phyloP scores from a whole-genome alignment of 106 monocot species.

The Allium sativum region DNA sequence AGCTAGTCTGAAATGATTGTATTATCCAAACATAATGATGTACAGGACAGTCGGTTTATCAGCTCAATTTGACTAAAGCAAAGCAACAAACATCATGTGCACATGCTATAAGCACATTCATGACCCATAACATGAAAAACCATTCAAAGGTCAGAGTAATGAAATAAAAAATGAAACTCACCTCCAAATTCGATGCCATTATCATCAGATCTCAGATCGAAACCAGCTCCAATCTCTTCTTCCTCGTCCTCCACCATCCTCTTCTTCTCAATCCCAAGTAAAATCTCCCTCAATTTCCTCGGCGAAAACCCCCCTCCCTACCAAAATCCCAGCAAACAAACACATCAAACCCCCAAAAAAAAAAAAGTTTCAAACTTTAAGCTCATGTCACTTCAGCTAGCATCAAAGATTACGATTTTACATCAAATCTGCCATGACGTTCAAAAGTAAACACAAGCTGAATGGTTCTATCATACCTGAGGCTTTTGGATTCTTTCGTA shows the following conservation, averaged over 20 bases:
- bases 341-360: neutral
- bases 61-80: too few relatives aligned
- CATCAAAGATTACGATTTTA: neutral
- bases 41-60: too few relatives aligned
- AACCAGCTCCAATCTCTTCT: conserved; percentile 27
- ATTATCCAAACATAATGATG: too few relatives aligned
- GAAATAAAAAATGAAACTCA: neutral
- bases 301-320: conserved; percentile 8
- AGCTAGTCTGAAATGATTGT: too few relatives aligned
- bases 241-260: conserved; percentile 33
- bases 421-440: too few relatives aligned
- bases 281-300: conserved; percentile 1
- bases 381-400: neutral
- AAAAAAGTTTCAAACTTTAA: neutral
- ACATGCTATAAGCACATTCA: too few relatives aligned
- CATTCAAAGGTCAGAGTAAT: too few relatives aligned
- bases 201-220: conserved; percentile 25
- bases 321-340: neutral
- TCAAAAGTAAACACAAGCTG: too few relatives aligned
- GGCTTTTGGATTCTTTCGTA: conserved; percentile 10
- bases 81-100: too few relatives aligned
- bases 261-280: conserved; percentile 39
- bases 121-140: too few relatives aligned
- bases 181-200: conserved; percentile 9
- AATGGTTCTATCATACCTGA: neutral